Conservation (phyloP, 164 flowering plant species). For the Annona squamosa region DNA sequence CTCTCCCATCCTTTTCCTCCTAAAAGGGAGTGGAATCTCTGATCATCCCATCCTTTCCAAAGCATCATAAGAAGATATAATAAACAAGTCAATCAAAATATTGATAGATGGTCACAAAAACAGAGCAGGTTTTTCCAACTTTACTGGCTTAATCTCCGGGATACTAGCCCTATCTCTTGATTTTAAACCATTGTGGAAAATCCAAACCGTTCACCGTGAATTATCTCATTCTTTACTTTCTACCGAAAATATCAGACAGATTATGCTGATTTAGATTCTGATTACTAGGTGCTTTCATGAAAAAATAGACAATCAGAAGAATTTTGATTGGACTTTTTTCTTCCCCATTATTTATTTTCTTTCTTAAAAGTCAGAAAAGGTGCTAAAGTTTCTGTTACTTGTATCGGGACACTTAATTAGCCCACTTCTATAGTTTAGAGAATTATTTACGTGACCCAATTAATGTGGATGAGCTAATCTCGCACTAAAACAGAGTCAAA, state of each 20-base stretch:
- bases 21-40: conserved; percentile 7
- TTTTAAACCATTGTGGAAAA: not conserved
- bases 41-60: conserved; percentile 13
- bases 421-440: too few relatives aligned
- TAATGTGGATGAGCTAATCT: too few relatives aligned
- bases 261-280: not conserved
- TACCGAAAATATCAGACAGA: not conserved
- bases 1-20: conserved; percentile 12
- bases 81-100: not conserved
- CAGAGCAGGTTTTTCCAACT: not conserved
- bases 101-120: not conserved
- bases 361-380: not conserved
- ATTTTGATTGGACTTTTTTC: not conserved
- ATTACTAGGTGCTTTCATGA: not conserved
- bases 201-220: not conserved
- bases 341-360: too few relatives aligned
- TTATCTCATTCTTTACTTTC: not conserved
- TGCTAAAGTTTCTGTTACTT: too few relatives aligned
- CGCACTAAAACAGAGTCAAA: too few relatives aligned
- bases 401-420: too few relatives aligned
- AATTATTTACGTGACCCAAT: too few relatives aligned
- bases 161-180: not conserved
- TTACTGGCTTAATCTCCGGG: not conserved
- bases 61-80: conserved; percentile 5
- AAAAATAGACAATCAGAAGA: not conserved